Evolutionary conservation across 2,329 filamentous ascomycete genomes (phyloP).

Genomic region (Claviceps cyperi): DNA sequence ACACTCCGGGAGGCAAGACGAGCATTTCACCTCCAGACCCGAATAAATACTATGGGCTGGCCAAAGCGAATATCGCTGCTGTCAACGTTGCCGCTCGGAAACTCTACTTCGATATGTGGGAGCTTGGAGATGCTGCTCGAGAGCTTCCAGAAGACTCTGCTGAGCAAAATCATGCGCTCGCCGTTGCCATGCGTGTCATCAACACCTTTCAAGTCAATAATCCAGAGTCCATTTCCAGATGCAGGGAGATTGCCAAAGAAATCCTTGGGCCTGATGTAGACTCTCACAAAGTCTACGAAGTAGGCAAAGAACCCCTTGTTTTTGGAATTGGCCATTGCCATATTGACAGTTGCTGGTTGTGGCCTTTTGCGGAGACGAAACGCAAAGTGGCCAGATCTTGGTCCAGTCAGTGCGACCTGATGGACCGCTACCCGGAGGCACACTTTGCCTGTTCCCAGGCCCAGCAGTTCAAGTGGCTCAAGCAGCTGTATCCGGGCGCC

Average conservation of each 20-base stretch:
- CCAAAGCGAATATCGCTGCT: conserved; percentile 71
- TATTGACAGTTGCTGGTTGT: conserved; percentile 96
- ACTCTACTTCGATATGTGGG: conserved; percentile 88
- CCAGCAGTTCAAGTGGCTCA: conserved; percentile 96
- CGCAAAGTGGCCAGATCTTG: conserved; percentile 91
- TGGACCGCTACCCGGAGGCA: conserved; percentile 90
- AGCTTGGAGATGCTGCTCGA: conserved; percentile 79
- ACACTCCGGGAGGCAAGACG: conserved; percentile 61
- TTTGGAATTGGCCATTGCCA: conserved; percentile 92
- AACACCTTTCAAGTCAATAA: conserved; percentile 74
- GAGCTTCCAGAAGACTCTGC: conserved; percentile 83
- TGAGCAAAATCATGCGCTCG: conserved; percentile 75
- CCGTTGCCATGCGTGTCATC: conserved; percentile 77
- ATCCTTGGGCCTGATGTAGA: conserved; percentile 74
- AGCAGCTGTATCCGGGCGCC: conserved; percentile 72
- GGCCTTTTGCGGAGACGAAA: conserved; percentile 96
- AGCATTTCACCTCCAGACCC: conserved; percentile 77
- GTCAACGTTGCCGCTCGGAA: conserved; percentile 75
- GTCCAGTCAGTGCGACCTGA: conserved; percentile 90
- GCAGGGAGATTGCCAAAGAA: conserved; percentile 67
- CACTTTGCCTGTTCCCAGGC: conserved; percentile 87
- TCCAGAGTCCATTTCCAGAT: conserved; percentile 62
- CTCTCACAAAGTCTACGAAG: conserved; percentile 71
- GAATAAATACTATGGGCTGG: conserved; percentile 66
- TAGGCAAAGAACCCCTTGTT: conserved; percentile 59